Base-by-base conservation (phyloP, 495 filamentous ascomycete species). In the Aspergillus affinis region DNA sequence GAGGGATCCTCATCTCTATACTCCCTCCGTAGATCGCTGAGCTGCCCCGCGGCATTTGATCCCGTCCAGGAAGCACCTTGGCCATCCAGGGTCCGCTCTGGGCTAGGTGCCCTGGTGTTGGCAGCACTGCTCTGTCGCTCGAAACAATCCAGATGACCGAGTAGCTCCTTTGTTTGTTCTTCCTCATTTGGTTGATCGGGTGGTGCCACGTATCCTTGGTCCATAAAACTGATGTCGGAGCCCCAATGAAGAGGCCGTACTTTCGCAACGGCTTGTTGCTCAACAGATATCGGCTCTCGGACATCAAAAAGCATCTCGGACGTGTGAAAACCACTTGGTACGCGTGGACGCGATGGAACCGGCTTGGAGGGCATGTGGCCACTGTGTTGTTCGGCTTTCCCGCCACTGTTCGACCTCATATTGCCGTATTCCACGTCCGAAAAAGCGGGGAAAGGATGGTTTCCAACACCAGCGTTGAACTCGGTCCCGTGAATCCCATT, bases 161-260 rank as follows among this genome's bases (percentile, higher is more conserved):
- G 61, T 19, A 86, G 73, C 21, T 81, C 76, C 47, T 78, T 76
- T 27, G 79, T 79, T 26, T 83, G 71, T 19, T 82, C 75, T 57
- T 85, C 82, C 44, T 76, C 79, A n/a, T 83, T 81, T 15, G 84
- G 81, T 54, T 82, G 77, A 29, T 80, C 75, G 4, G 81, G 75
- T 3, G 72, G 76, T 8, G 83, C 78, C 17, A 84, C 70, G 63
- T 84, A 90, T 18, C 78, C 80, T 62, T 84, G 80, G 12, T 76
- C 73, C 62, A 75, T 78, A 60, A 91, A 91, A 54, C 76, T 79
- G 6, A 78, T 66, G 71, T 91, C 88, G 0, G 88, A 88, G 19
- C 88, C 88, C 80, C 84, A 91, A 18, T 82, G 83, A 26, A 88
- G 70, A 17, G 69, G 67, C 15, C 74, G 71, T 20, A 65, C 68